phyloP scores from a whole-genome alignment of 2,329 filamentous ascomycete genomes.

The Zopfia rhizophila region DNA sequence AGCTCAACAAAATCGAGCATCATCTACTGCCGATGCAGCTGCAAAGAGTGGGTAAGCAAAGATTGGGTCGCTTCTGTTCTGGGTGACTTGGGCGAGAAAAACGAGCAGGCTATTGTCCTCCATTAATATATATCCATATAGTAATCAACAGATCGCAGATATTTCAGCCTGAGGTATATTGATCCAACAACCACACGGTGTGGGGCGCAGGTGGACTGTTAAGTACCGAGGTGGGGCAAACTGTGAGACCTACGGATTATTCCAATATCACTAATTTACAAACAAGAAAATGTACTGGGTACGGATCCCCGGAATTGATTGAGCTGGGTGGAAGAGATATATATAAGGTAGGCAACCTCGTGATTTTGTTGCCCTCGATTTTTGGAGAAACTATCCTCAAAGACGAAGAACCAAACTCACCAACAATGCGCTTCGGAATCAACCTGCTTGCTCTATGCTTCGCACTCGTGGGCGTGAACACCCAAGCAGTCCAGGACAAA shows the following conservation, averaged over 20 bases:
- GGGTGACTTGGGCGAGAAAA: slow-evolving; percentile 9
- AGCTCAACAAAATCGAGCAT: not conserved
- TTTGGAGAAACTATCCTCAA: not conserved
- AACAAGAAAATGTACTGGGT: slow-evolving; percentile 1
- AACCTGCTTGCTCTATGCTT: slow-evolving; percentile 11
- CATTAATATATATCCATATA: slow-evolving; percentile 9
- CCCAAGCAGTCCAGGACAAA: slow-evolving; percentile 20
- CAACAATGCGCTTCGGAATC: slow-evolving; percentile 22
- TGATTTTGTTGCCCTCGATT: not conserved
- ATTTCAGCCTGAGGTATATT: slow-evolving; percentile 10
- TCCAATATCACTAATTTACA: slow-evolving; percentile 1
- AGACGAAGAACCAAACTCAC: slow-evolving; percentile 4
- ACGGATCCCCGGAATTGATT: slow-evolving; percentile 2
- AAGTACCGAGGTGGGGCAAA: slow-evolving; percentile 25
- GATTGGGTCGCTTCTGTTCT: slow-evolving; percentile 5
- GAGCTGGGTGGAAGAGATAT: slow-evolving; percentile 4
- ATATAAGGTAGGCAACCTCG: slow-evolving; percentile 1
- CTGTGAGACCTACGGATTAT: slow-evolving; percentile 1
- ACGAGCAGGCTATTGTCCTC: not conserved
- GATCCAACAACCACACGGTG: slow-evolving; percentile 16
- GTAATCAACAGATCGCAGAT: slow-evolving; percentile 3
- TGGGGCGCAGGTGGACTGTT: slow-evolving; percentile 21
- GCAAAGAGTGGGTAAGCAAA: slow-evolving; percentile 3
- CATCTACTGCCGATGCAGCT: slow-evolving; percentile 7
- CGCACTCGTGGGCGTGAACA: slow-evolving; percentile 5